Percentiles rank a stretch among this genome's conserved stretches.
phyloP scores from a whole-genome alignment of 2,329 filamentous ascomycete species.

The Botrytis byssoidea region DNA sequence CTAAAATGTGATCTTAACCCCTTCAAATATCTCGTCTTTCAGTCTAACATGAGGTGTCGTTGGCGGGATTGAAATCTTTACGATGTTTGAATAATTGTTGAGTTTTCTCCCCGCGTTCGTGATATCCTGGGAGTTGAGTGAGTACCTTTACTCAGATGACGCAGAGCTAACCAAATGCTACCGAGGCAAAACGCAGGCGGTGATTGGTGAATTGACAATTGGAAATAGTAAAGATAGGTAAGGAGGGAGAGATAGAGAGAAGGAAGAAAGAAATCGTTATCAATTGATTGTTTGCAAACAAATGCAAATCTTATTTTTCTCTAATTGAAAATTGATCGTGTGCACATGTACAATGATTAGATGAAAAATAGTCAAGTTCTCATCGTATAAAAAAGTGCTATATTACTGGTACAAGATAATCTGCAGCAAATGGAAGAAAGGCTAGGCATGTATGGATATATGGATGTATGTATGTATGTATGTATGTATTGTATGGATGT shows the following conservation, averaged over 20 bases:
- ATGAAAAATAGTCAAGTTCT: neutral
- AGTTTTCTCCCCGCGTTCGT: constrained; percentile 20
- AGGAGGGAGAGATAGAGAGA: neutral
- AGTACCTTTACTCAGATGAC: constrained; percentile 19
- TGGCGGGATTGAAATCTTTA: neutral
- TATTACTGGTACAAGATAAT: neutral
- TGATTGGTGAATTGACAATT: neutral
- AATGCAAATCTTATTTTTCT: neutral
- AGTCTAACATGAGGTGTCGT: constrained; percentile 26
- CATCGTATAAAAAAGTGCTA: neutral
- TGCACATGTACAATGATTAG: neutral
- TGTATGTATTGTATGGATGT: neutral
- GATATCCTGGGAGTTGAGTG: constrained; percentile 5
- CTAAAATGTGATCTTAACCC: constrained; percentile 27
- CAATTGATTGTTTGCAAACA: constrained; percentile 18
- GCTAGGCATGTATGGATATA: neutral
- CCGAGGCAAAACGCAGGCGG: constrained; percentile 18
- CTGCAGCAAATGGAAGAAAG: neutral
- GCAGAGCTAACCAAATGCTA: constrained; percentile 17
- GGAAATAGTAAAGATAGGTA: neutral
- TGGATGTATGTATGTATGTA: neutral
- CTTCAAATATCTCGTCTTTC: constrained; percentile 24
- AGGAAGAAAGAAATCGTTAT: neutral
- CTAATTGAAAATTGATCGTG: constrained; percentile 6
- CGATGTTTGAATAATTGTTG: constrained; percentile 4